Percentiles rank a stretch among this genome's conserved stretches.
Evolutionary conservation across 1,139 yeast species (phyloP).

Genomic region (Magnusiomyces sp.): DNA sequence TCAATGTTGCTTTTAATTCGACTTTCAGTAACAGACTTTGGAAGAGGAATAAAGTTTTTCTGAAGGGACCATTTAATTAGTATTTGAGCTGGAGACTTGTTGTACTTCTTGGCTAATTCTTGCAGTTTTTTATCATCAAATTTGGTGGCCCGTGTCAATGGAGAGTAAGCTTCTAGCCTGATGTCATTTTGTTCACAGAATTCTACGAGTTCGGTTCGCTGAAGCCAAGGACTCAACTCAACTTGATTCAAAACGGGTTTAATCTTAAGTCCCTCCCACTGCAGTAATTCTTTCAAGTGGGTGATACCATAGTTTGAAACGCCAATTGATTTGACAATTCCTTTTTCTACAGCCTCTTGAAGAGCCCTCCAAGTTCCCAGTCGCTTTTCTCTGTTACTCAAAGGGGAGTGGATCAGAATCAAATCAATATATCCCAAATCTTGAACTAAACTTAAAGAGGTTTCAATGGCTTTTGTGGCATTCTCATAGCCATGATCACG

Average conservation of each 20-base stretch:
- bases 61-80: conserved; percentile 65
- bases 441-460: conserved; percentile 42
- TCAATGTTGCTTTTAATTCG: conserved; percentile 50
- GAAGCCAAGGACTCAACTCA: conserved; percentile 68
- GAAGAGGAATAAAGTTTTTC: conserved; percentile 65
- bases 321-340: conserved; percentile 44
- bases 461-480: conserved; percentile 46
- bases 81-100: conserved; percentile 50
- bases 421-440: conserved; percentile 41
- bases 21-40: conserved; percentile 57
- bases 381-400: conserved; percentile 24
- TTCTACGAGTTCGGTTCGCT: conserved; percentile 54
- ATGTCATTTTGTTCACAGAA: conserved; percentile 49
- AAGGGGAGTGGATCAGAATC: conserved; percentile 35
- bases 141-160: conserved; percentile 68
- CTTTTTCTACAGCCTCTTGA: conserved; percentile 35
- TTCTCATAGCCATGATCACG: conserved; percentile 48
- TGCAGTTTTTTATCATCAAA: conserved; percentile 43
- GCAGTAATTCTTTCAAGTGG: conserved; percentile 44
- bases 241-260: conserved; percentile 68
- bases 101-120: conserved; percentile 47
- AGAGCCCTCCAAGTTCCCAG: conserved; percentile 39
- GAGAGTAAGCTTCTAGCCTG: conserved; percentile 66
- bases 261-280: conserved; percentile 38
- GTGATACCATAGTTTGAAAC: conserved; percentile 67